phyloP scores from a whole-genome alignment of 257 asterid genomes.

The Lycium ferocissimum region DNA sequence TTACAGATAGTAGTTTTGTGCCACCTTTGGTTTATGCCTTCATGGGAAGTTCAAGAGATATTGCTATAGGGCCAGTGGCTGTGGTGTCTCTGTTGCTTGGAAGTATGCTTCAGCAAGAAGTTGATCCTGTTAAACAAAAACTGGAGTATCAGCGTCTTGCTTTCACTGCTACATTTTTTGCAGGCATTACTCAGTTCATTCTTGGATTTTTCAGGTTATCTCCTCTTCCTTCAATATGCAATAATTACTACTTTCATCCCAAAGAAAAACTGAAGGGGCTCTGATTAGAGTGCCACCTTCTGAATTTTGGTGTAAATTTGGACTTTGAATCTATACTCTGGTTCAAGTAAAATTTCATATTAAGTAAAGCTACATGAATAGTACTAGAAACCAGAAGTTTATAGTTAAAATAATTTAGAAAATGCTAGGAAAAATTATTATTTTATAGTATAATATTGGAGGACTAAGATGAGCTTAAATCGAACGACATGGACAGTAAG shows the following conservation, averaged over 20 bases:
- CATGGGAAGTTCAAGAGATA: conserved; percentile 88
- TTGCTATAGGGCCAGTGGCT: conserved; percentile 90
- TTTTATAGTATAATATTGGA: too few relatives aligned
- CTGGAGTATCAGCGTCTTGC: conserved; percentile 67
- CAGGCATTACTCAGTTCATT: conserved; percentile 64
- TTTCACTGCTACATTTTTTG: conserved; percentile 77
- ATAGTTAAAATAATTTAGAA: too few relatives aligned
- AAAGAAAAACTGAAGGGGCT: too few relatives aligned
- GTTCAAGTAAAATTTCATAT: background rate
- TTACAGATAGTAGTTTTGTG: conserved; percentile 75
- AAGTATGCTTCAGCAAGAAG: conserved; percentile 57
- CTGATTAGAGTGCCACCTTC: background rate
- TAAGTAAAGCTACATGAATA: too few relatives aligned
- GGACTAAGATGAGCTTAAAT: too few relatives aligned
- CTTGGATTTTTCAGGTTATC: conserved; percentile 76
- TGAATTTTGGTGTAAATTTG: background rate
- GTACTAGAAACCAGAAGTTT: background rate
- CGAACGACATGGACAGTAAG: background rate
- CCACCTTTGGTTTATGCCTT: conserved; percentile 79
- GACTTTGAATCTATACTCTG: background rate
- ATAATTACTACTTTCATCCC: background rate
- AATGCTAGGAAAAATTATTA: too few relatives aligned
- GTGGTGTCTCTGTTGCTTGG: conserved; percentile 87
- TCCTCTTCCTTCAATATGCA: background rate
- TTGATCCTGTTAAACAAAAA: conserved; percentile 60